These are phyloP conservation scores for Lactuca saligna DNA, from an alignment of 129 eudicot genomes.

Conservation along the genomic window DNA sequence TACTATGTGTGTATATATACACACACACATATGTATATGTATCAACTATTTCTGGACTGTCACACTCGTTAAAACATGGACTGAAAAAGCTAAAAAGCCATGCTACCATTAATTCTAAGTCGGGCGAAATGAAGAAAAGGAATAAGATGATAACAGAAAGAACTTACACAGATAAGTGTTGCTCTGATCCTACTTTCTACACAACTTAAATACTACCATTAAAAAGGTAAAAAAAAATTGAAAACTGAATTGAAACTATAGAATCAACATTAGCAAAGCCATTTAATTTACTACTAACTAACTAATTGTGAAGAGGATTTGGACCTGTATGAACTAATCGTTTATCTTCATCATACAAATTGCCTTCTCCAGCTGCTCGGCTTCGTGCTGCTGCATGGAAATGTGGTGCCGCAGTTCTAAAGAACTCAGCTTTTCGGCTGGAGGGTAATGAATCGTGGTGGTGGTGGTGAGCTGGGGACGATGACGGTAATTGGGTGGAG, in stretches of 20 bases:
- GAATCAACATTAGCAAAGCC: conserved; percentile 22
- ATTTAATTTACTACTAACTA: conserved; percentile 8
- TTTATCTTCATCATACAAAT: conserved; percentile 51
- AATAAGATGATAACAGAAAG: conserved; percentile 25
- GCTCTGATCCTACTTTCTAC: conserved; percentile 22
- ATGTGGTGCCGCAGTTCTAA: conserved; percentile 1
- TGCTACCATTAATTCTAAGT: conserved; percentile 57
- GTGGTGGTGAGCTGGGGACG: conserved; percentile 30
- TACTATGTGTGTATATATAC: neutral
- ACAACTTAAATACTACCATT: conserved; percentile 15
- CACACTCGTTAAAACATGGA: conserved; percentile 17
- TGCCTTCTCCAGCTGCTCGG: conserved; percentile 5
- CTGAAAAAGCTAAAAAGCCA: conserved; percentile 45
- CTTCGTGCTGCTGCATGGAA: conserved; percentile 26
- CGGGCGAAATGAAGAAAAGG: conserved; percentile 27
- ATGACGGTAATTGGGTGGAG: conserved; percentile 33
- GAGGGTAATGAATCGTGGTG: conserved; percentile 10
- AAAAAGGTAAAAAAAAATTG: neutral
- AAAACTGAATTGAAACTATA: conserved; percentile 10
- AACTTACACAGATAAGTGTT: conserved; percentile 22
- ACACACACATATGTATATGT: neutral
- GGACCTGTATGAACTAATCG: conserved; percentile 79
- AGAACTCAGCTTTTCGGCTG: conserved; percentile 41
- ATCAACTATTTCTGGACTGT: conserved; percentile 13
- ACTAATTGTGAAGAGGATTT: conserved; percentile 77